Evolutionary conservation across 768 basidiomycete genomes (phyloP), one percentile per base, ranked within the genome.

Genomic region (Trametes cinnabarina): DNA sequence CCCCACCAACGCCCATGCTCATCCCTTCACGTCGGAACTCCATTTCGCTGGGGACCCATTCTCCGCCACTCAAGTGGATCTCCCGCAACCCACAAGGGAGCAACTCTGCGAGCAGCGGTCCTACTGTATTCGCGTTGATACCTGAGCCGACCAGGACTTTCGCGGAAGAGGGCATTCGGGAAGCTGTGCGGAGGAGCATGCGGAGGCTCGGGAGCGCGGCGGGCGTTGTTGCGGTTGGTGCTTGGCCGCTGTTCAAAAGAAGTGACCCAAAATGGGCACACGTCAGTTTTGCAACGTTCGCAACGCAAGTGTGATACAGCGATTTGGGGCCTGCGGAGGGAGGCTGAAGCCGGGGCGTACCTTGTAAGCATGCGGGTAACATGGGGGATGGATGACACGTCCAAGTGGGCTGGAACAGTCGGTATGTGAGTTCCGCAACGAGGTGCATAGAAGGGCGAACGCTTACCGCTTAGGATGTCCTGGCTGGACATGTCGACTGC

Each of bases 321-420:
- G n/a, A 32, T 32, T 12, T 12, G 14, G 12, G 4, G 8, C 14
- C 22, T 15, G 47, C 19, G 25, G 35, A 23, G 20, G 32, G 28
- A 15, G 14, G 14, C 37, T 9, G 19, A 30, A 30, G 28, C 20
- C 22, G 49, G n/a, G 15, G 46, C 66, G 26, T 66, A 86, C 91
- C 91, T 92, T 12, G 92, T 92, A 50, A 93, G 69, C 58, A 94
- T 80, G 25, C 92, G 82, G n/a, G 85, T 84, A 47, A 93, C 77
- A 1, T 87, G 86, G 25, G 77, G 74, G 28, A 90, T 82, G 22
- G 72, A 72, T 43, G 75, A 75, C n/a, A 88, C 73, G 46, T 81
- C 77, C 22, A 69, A 69, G 40, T 70, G 63, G 7, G 73, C 71
- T 72, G 60, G 14, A 32, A 12, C 12, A 12, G 6, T 32, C 12